phyloP scores from a whole-genome alignment of 2,329 filamentous ascomycete species.

The Aureobasidium mangrovei region DNA sequence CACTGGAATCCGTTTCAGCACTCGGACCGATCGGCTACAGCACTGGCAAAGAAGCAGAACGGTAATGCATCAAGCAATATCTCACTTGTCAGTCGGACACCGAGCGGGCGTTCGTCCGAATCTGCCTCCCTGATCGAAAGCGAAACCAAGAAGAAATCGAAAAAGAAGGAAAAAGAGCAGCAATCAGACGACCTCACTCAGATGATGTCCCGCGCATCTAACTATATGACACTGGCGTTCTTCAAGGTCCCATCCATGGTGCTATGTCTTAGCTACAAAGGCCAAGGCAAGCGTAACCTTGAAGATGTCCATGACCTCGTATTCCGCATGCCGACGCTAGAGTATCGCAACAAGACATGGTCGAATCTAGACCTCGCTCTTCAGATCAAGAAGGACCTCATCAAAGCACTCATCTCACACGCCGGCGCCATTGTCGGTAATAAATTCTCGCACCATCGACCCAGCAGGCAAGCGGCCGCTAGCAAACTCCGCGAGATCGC shows the following conservation, averaged over 20 bases:
- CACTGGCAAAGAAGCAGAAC: slow-evolving; percentile 16
- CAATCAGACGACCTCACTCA: slow-evolving; percentile 83
- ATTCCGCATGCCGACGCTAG: slow-evolving; percentile 85
- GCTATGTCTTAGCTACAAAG: slow-evolving; percentile 91
- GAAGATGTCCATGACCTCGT: slow-evolving; percentile 97
- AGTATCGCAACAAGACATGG: slow-evolving; percentile 99
- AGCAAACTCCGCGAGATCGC: slow-evolving; percentile 73
- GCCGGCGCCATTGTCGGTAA: slow-evolving; percentile 95
- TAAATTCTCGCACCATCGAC: slow-evolving; percentile 85
- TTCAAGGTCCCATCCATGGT: slow-evolving; percentile 94
- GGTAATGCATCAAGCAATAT: slow-evolving; percentile 20
- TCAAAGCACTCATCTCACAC: slow-evolving; percentile 88
- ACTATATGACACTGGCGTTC: slow-evolving; percentile 94
- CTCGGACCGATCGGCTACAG: slow-evolving; percentile 24
- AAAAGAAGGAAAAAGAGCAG: slow-evolving; percentile 46
- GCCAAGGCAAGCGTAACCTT: slow-evolving; percentile 87
- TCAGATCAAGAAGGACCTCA: slow-evolving; percentile 86
- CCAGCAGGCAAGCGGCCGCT: slow-evolving; percentile 63
- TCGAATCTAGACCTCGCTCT: slow-evolving; percentile 91
- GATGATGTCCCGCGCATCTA: slow-evolving; percentile 92
- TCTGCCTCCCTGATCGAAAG: slow-evolving; percentile 17
- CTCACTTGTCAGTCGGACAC: slow-evolving; percentile 22
- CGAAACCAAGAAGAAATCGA: slow-evolving; percentile 26
- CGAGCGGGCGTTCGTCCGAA: slow-evolving; percentile 25
- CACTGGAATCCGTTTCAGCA: slow-evolving; percentile 38